Conservation (phyloP, 495 filamentous ascomycete species). For the Daldinia concentrica region DNA sequence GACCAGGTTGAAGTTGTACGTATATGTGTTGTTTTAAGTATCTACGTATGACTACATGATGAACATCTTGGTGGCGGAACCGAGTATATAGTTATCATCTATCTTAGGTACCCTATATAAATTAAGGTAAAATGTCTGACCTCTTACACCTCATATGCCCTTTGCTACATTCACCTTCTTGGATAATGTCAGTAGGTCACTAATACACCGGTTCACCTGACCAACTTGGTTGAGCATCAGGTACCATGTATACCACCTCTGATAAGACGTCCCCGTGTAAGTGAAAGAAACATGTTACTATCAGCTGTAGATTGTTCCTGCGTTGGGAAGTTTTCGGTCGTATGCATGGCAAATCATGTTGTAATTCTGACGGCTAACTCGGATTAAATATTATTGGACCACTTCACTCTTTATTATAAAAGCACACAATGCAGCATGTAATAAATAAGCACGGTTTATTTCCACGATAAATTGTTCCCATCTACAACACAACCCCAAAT, state of each 20-base stretch:
- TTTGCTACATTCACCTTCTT: slow-evolving; percentile 12
- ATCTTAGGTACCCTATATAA: background rate
- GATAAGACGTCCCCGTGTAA: slow-evolving; percentile 19
- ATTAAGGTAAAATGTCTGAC: background rate
- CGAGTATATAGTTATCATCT: background rate
- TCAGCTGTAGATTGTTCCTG: slow-evolving; percentile 37
- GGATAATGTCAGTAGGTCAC: slow-evolving; percentile 25
- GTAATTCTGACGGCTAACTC: slow-evolving; percentile 37
- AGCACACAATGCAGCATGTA: slow-evolving; percentile 20
- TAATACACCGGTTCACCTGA: slow-evolving; percentile 32
- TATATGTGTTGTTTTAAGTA: background rate
- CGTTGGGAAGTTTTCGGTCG: slow-evolving; percentile 34
- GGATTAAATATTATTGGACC: slow-evolving; percentile 39
- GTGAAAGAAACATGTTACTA: slow-evolving; percentile 4
- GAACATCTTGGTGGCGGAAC: background rate
- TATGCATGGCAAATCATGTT: slow-evolving; percentile 24
- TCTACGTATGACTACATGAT: background rate
- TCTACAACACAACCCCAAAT: slow-evolving; percentile 7
- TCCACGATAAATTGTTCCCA: slow-evolving; percentile 2
- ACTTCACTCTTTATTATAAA: slow-evolving; percentile 34
- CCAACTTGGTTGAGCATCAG: slow-evolving; percentile 8
- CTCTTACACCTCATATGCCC: background rate
- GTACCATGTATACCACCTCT: slow-evolving; percentile 10
- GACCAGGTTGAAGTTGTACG: slow-evolving; percentile 4
- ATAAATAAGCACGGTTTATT: slow-evolving; percentile 1